Conservation (phyloP, 176 grass and related monocot genomes). For the Pontederia paniculata region DNA sequence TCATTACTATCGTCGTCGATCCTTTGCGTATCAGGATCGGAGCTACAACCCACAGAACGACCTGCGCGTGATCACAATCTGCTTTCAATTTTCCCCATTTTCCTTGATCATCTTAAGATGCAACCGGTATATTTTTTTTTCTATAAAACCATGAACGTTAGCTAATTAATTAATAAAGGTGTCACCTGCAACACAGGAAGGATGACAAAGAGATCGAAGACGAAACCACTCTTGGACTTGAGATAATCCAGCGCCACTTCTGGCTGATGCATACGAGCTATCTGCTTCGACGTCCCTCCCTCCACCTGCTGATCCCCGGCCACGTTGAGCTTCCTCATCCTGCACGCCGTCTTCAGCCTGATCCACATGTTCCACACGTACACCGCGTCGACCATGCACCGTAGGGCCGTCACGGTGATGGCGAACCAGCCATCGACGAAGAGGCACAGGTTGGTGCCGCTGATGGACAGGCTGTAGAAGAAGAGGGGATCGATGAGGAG, state of each 20-base stretch:
- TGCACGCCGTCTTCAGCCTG: conserved; percentile 29
- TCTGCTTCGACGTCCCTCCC: conserved; percentile 18
- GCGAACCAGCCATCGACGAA: conserved; percentile 86
- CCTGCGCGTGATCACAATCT: conserved; percentile 18
- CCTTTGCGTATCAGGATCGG: conserved; percentile 56
- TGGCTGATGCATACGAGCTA: background rate
- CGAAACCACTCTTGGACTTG: conserved; percentile 29
- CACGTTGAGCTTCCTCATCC: background rate
- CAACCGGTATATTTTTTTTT: background rate
- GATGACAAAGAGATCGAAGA: conserved; percentile 63
- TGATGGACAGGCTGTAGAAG: conserved; percentile 67
- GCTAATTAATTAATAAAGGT: background rate
- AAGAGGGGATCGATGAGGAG: conserved; percentile 76
- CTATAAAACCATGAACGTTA: no score
- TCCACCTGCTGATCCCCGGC: conserved; percentile 16
- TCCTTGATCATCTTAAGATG: background rate
- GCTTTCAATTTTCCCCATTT: background rate
- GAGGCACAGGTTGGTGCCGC: conserved; percentile 62
- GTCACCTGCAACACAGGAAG: conserved; percentile 71
- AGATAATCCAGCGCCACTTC: conserved; percentile 13
- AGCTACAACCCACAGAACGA: conserved; percentile 60
- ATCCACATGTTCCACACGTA: conserved; percentile 52
- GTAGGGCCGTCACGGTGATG: conserved; percentile 56
- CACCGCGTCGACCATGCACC: conserved; percentile 65
- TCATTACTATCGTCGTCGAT: conserved; percentile 60